Base-by-base conservation (phyloP, 225 moss, liverwort and hornwort species). In the Polytrichum formosum region DNA sequence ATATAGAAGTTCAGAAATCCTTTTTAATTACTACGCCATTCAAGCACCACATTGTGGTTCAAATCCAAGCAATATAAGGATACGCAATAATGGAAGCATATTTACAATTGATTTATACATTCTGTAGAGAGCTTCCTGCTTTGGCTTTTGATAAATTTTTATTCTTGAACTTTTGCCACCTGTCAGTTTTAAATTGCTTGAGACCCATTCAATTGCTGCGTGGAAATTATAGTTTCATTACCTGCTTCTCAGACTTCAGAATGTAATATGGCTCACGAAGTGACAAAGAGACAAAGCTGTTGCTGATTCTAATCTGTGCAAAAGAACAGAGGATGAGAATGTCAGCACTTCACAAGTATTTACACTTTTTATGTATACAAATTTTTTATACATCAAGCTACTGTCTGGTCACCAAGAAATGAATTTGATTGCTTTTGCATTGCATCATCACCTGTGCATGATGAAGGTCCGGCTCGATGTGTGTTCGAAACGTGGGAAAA, bases 391-490 rank as follows among this genome's bases (percentile, higher is more conserved):
- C 46, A 46, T 46, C 46, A 33, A 33, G 5, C 18, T n/a, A 31
- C 28, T 10, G 26, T 5, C 27, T 65, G 30, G 10, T 31, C 66
- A 30, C 31, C 10, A 31, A 20, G 7, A 35, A 10, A 13, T 61
- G 63, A 54, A 19, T 67, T 37, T 35, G 9, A 35, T 8, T 35
- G 35, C 8, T 9, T 8, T 35, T 13, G 61, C 66, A 63, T 28
- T 72, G 58, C 62, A 76, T 62, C 62, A 76, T 62, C 74, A 92
- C 92, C 92, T 92, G 92, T 61, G 92, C 92, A 79, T 92, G 88
- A 86, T 87, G 84, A 75, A 92, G 88, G 70, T 92, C 92, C 67
- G 90, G 92, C 75, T 92, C 92, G 64, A 92, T 92, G 71, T 87
- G 84, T 78, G 86, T 86, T 74, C 90, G 90, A 78, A 92, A 92